Evolutionary conservation across 116 monocot genomes (phyloP).

Genomic region (Posidonia oceanica): DNA sequence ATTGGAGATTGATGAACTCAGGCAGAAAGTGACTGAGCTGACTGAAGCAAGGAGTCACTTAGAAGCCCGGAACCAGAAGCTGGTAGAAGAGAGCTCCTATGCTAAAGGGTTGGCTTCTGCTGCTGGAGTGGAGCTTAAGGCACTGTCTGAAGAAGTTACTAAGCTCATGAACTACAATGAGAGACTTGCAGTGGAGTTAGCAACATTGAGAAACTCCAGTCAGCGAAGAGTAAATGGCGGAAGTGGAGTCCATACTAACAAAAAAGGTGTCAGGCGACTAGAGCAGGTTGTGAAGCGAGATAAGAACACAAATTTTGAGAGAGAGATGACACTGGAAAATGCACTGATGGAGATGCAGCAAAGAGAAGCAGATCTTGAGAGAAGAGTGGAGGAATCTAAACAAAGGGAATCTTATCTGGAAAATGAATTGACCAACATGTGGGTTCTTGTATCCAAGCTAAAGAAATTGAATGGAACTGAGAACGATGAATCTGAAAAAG

Average conservation of each 20-base stretch:
- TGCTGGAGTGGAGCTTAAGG: conserved; percentile 83
- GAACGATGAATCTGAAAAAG: conserved; percentile 6
- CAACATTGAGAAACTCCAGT: conserved; percentile 25
- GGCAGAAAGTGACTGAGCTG: conserved; percentile 41
- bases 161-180: conserved; percentile 93
- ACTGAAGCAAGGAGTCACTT: conserved; percentile 52
- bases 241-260: conserved; percentile 17
- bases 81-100: conserved; percentile 72
- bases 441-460: conserved; percentile 77
- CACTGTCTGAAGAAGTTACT: conserved; percentile 80
- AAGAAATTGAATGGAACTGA: conserved; percentile 47
- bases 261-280: conserved; percentile 26
- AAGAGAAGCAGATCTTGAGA: conserved; percentile 60
- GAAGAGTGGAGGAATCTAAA: conserved; percentile 66
- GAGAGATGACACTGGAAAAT: conserved; percentile 46
- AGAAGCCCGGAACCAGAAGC: conserved; percentile 64
- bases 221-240: conserved; percentile 19
- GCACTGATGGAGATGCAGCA: conserved; percentile 54
- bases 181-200: conserved; percentile 45
- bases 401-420: conserved; percentile 71
- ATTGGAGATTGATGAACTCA: conserved; percentile 63
- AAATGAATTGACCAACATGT: conserved; percentile 87
- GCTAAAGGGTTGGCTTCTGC: conserved; percentile 88
- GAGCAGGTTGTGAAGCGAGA: conserved; percentile 27
- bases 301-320: conserved; percentile 22